Evolutionary conservation across 768 basidiomycete species (phyloP).

Genomic region (Leucogyrophana mollusca): DNA sequence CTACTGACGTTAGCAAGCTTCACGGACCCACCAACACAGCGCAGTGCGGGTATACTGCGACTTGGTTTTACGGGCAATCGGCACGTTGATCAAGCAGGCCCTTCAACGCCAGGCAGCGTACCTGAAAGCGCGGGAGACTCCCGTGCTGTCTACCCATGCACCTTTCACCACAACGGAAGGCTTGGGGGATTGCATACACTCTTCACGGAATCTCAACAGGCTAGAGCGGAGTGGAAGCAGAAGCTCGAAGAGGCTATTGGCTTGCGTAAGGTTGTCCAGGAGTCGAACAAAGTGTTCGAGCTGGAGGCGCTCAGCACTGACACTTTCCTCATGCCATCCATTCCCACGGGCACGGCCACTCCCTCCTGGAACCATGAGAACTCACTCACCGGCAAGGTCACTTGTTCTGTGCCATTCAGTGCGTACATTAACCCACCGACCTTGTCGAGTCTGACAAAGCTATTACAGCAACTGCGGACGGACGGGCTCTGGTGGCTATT

Average conservation of each 20-base stretch:
- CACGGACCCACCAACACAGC: constrained; percentile 74
- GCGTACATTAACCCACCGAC: constrained; percentile 11
- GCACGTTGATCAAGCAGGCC: constrained; percentile 25
- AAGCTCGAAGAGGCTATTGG: constrained; percentile 89
- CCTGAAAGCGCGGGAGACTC: constrained; percentile 56
- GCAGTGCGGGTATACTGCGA: constrained; percentile 70
- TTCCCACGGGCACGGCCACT: constrained; percentile 41
- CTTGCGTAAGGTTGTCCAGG: constrained; percentile 81
- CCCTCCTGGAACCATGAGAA: constrained; percentile 70
- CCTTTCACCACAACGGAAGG: constrained; percentile 85
- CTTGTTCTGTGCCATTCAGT: constrained; percentile 95
- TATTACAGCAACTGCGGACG: constrained; percentile 71
- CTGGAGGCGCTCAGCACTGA: constrained; percentile 86
- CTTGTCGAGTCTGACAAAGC: constrained; percentile 9
- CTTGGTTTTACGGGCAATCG: constrained; percentile 48
- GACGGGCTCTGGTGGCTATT: constrained; percentile 84
- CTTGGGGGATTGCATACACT: constrained; percentile 84
- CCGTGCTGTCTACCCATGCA: constrained; percentile 82
- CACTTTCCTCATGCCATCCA: constrained; percentile 79
- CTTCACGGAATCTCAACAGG: constrained; percentile 79
- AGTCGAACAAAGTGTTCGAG: constrained; percentile 94
- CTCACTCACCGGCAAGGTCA: constrained; percentile 80
- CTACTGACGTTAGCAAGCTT: constrained; percentile 84
- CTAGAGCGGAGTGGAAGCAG: constrained; percentile 83
- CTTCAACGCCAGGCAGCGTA: constrained; percentile 24